phyloP scores from a whole-genome alignment of 73 alveolate genomes.

The Blepharisma japonicum region DNA sequence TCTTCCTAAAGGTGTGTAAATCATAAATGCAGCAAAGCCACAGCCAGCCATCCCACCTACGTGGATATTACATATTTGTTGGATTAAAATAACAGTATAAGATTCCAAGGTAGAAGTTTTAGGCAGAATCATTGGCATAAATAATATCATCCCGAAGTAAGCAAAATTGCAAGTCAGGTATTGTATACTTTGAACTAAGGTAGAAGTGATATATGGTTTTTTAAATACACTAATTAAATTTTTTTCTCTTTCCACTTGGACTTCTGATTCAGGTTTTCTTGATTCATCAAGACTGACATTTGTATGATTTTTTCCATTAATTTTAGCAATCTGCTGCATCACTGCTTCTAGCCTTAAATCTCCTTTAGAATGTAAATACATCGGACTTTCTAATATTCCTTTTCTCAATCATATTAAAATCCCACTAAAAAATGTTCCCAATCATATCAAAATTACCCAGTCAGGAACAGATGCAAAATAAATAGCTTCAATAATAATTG shows the following conservation, averaged over 20 bases:
- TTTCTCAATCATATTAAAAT: background rate
- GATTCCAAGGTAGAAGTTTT: background rate
- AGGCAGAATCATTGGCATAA: constrained; percentile 10
- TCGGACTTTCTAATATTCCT: constrained; percentile 11
- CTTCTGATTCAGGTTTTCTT: background rate
- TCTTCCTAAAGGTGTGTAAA: background rate
- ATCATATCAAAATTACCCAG: constrained; percentile 1
- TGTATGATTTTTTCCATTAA: background rate
- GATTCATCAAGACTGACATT: background rate
- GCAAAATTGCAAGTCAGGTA: background rate
- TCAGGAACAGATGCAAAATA: background rate
- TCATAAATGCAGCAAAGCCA: background rate
- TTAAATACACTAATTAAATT: background rate
- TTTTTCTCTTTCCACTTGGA: background rate
- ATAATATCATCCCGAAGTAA: background rate
- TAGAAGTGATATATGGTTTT: background rate
- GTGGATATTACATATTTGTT: background rate
- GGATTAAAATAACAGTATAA: constrained; percentile 13
- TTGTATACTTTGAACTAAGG: background rate
- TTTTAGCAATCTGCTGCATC: background rate
- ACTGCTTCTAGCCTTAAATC: constrained; percentile 14
- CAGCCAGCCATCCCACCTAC: constrained; percentile 1
- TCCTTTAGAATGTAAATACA: background rate
- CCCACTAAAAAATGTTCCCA: background rate
- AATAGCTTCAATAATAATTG: background rate